phyloP scores from a whole-genome alignment of 495 filamentous ascomycete species.

The Neurospora cerealis region DNA sequence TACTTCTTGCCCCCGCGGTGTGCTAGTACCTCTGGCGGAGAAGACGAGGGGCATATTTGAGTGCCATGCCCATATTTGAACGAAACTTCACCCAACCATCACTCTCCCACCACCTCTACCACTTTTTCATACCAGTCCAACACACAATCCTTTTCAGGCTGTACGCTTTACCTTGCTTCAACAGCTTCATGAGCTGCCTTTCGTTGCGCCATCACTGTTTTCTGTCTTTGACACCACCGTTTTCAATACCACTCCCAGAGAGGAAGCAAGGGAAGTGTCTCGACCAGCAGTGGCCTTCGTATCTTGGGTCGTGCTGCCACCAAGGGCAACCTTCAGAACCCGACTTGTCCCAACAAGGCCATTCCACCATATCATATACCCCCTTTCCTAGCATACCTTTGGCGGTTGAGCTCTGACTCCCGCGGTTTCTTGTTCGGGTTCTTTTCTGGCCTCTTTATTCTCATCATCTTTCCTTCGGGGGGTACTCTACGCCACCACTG shows the following conservation, averaged over 20 bases:
- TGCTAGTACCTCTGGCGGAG: neutral
- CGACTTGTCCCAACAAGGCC: slow-evolving; percentile 20
- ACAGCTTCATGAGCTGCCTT: neutral
- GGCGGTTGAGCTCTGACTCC: neutral
- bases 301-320: slow-evolving; percentile 20
- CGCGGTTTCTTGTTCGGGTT: neutral
- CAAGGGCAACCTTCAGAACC: slow-evolving; percentile 11
- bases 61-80: neutral
- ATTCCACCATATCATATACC: neutral
- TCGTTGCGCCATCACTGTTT: neutral
- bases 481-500: neutral
- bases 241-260: slow-evolving; percentile 7
- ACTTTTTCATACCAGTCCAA: neutral
- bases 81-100: neutral
- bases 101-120: neutral
- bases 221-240: neutral
- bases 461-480: neutral
- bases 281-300: slow-evolving; percentile 14
- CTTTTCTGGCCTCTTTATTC: neutral
- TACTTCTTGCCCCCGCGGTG: neutral
- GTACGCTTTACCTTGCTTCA: neutral
- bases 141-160: neutral
- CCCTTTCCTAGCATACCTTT: neutral
- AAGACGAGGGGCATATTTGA: neutral
- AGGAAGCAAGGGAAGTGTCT: slow-evolving; percentile 10